Conservation (phyloP, 495 filamentous ascomycete genomes). For the Xylaria palmicola region DNA sequence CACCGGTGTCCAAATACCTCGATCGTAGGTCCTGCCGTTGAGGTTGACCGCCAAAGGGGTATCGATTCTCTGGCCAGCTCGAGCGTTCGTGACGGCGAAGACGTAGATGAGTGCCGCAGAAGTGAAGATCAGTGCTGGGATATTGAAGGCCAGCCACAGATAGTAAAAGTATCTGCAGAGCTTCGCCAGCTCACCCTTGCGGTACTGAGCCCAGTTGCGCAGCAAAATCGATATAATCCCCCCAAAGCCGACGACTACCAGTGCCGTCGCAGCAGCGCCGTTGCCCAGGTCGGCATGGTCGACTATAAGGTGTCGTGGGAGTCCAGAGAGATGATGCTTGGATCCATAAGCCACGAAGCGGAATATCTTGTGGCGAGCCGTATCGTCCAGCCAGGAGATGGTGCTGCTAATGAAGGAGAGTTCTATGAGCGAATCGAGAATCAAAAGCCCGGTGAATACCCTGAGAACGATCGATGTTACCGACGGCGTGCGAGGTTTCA, state of each 20-base stretch:
- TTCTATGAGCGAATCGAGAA: conserved; percentile 45
- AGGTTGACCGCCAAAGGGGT: conserved; percentile 29
- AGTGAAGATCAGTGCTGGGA: conserved; percentile 47
- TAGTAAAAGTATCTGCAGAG: conserved; percentile 32
- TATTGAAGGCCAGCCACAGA: conserved; percentile 38
- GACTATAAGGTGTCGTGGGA: conserved; percentile 41
- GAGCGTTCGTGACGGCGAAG: conserved; percentile 44
- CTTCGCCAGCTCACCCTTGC: conserved; percentile 17
- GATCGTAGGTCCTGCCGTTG: conserved; percentile 42
- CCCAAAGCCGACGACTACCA: conserved; percentile 48
- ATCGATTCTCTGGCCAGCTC: conserved; percentile 43
- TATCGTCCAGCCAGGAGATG: conserved; percentile 47
- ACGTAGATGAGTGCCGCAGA: conserved; percentile 45
- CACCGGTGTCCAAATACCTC: conserved; percentile 53
- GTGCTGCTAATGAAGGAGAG: conserved; percentile 48
- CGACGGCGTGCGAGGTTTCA: neutral
- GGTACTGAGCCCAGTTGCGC: conserved; percentile 24
- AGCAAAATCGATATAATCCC: conserved; percentile 42
- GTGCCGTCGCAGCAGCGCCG: conserved; percentile 49
- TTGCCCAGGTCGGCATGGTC: conserved; percentile 53
- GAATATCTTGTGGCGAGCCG: conserved; percentile 30
- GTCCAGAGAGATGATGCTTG: conserved; percentile 36
- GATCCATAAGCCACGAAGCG: conserved; percentile 29
- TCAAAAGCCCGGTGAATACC: conserved; percentile 32
- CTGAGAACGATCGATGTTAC: neutral